Evolutionary conservation across 2,329 filamentous ascomycete genomes (phyloP), one percentile per base, ranked within the genome.

Genomic region (Madurella fahalii): DNA sequence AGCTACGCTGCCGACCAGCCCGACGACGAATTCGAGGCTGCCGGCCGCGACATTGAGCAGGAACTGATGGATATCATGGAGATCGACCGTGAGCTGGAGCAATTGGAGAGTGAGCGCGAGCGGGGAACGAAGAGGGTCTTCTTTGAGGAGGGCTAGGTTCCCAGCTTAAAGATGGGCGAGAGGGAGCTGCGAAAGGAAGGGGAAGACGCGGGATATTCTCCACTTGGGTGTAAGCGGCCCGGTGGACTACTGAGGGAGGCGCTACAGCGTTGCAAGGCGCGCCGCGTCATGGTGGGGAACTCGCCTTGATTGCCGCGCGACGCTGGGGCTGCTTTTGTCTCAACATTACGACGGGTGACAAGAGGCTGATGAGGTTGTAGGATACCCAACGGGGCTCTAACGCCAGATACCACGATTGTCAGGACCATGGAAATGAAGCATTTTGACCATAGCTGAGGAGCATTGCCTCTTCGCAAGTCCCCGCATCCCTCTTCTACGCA

Each of bases 41-140:
- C 69, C 18, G 71, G 72, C 25, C 71, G 81, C 32, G 76, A 84
- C 53, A 73, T 83, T 12, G 81, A 84, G 64, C 74, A 75, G 31
- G 81, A 84, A 67, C 79, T 84, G 74, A 72, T 86, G 61, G 82
- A 85, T 64, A 82, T 86, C 43, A 80, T 84, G 76, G 82, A 83
- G 61, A 84, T 86, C 63, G 83, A 86, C 61, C 77, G 80, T 55
- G 79, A 77, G 47, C 67, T 86, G 50, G 76, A 81, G 46, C 73
- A 71, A 47, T 73, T 86, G 78, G 77, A 83, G 52, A 72, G 68
- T 40, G 73, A 74, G 34, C 71, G 76, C 44, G 73, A 72, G 34
- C 72, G 71, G 52, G 77, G 76, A 45, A 73, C 72, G 52, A 80
- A 79, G 68, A 74, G 74, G 64, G 77, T 79, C 51, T 74, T 81